These are phyloP conservation scores for Elongisporangium anandrum DNA, from an alignment of 352 stramenopile genomes.

Conservation along the genomic window DNA sequence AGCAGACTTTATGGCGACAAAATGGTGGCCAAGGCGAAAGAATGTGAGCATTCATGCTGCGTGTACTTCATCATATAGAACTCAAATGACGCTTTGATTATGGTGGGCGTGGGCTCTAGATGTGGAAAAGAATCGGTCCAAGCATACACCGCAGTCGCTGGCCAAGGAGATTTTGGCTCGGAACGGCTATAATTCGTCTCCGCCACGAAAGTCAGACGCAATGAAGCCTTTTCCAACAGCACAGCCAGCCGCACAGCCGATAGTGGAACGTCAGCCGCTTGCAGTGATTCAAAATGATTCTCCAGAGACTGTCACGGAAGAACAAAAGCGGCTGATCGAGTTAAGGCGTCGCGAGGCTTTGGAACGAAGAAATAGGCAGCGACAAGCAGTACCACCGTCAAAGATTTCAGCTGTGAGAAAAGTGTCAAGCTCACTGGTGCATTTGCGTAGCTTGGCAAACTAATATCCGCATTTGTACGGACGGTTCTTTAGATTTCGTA, in stretches of 20 bases:
- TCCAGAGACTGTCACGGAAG: constrained; percentile 42
- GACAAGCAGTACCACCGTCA: constrained; percentile 5
- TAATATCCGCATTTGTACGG: background rate
- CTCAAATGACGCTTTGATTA: background rate
- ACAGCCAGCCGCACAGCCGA: background rate
- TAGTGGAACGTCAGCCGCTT: background rate
- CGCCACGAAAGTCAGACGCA: background rate
- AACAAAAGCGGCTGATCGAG: constrained; percentile 55
- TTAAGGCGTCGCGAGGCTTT: constrained; percentile 45
- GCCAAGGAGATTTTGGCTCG: constrained; percentile 55
- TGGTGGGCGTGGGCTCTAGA: constrained; percentile 19
- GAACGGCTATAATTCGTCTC: constrained; percentile 42
- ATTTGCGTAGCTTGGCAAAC: too few species aligned
- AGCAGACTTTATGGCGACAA: constrained; percentile 58
- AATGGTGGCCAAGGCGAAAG: constrained; percentile 61
- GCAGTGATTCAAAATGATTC: constrained; percentile 12
- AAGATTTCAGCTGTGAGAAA: background rate
- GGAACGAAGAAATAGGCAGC: constrained; percentile 32
- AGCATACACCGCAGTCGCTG: constrained; percentile 58
- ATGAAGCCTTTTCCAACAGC: background rate
- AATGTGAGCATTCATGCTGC: constrained; percentile 27
- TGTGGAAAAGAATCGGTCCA: constrained; percentile 34
- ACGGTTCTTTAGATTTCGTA: too few species aligned
- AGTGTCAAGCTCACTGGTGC: too few species aligned
- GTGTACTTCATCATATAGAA: background rate